These are phyloP conservation scores for Fusarium luffae DNA, from an alignment of 2,329 filamentous ascomycete species.

Conservation along the genomic window DNA sequence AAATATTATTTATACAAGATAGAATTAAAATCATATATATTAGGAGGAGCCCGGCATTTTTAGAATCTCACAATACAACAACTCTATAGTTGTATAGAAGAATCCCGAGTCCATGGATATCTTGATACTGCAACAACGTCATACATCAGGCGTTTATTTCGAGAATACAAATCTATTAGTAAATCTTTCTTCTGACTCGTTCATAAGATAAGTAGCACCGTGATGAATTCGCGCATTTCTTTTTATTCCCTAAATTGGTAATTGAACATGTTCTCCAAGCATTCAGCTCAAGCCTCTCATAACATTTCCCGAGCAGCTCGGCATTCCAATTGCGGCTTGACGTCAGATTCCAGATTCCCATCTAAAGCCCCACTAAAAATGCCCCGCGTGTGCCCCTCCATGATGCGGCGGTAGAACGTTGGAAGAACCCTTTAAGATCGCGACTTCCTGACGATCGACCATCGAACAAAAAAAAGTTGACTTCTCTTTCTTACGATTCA, in stretches of 20 bases:
- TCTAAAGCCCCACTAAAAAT: slow-evolving; percentile 37
- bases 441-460: slow-evolving; percentile 20
- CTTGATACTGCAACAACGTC: not conserved
- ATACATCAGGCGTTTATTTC: too few species aligned
- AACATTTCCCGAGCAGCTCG: slow-evolving; percentile 19
- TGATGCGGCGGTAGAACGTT: slow-evolving; percentile 14
- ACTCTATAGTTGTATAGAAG: too few species aligned
- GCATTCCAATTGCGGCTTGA: slow-evolving; percentile 34
- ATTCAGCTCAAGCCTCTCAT: slow-evolving; percentile 13
- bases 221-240: not conserved
- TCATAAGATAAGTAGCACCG: too few species aligned
- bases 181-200: not conserved
- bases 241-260: not conserved
- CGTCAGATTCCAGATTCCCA: slow-evolving; percentile 43
- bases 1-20: not conserved
- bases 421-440: slow-evolving; percentile 15
- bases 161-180: too few species aligned
- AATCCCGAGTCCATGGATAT: too few species aligned
- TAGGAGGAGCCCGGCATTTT: fast-evolving
- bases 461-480: slow-evolving; percentile 14
- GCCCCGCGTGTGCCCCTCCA: slow-evolving; percentile 48
- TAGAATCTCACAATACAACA: too few species aligned
- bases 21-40: not conserved
- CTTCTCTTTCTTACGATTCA: not conserved
- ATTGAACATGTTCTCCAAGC: not conserved